These are phyloP conservation scores for Leccinellum luteum DNA, from an alignment of 768 basidiomycete species.

Conservation along the genomic window DNA sequence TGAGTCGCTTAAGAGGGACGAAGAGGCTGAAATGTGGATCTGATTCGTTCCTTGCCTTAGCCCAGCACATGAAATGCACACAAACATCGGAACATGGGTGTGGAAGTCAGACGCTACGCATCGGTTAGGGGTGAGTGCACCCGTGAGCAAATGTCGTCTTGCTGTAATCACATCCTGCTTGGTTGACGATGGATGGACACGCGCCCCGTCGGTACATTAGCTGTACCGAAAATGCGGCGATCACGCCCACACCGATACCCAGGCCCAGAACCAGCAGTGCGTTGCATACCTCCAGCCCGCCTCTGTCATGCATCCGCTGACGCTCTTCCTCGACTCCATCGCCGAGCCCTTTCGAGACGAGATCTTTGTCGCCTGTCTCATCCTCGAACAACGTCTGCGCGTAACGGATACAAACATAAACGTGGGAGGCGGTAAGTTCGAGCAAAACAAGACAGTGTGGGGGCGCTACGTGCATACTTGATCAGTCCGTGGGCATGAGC, in stretches of 20 bases:
- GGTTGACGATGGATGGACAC: background rate
- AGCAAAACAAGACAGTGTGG: slow-evolving; percentile 7
- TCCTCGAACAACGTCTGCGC: slow-evolving; percentile 16
- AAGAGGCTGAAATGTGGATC: background rate
- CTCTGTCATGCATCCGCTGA: slow-evolving; percentile 3
- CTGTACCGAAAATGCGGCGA: slow-evolving; percentile 6
- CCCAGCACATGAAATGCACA: slow-evolving; percentile 9
- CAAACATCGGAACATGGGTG: background rate
- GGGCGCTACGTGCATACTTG: slow-evolving; percentile 5
- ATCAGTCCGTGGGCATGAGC: background rate
- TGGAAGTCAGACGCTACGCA: slow-evolving; percentile 14
- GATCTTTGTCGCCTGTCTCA: slow-evolving; percentile 10
- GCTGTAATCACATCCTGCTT: background rate
- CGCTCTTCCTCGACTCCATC: slow-evolving; percentile 8
- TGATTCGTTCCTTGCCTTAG: slow-evolving; percentile 1
- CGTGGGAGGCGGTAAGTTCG: slow-evolving; percentile 12
- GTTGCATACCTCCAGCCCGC: slow-evolving; percentile 10
- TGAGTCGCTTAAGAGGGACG: slow-evolving; percentile 1
- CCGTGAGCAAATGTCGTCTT: background rate
- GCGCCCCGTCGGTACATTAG: background rate
- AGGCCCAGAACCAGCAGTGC: background rate
- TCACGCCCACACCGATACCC: background rate
- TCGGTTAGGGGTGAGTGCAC: slow-evolving; percentile 12
- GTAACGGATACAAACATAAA: slow-evolving; percentile 7
- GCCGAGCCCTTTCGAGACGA: slow-evolving; percentile 12